These are phyloP conservation scores for Cryptomeria japonica DNA, from an alignment of 75 land plant species.

Conservation along the genomic window DNA sequence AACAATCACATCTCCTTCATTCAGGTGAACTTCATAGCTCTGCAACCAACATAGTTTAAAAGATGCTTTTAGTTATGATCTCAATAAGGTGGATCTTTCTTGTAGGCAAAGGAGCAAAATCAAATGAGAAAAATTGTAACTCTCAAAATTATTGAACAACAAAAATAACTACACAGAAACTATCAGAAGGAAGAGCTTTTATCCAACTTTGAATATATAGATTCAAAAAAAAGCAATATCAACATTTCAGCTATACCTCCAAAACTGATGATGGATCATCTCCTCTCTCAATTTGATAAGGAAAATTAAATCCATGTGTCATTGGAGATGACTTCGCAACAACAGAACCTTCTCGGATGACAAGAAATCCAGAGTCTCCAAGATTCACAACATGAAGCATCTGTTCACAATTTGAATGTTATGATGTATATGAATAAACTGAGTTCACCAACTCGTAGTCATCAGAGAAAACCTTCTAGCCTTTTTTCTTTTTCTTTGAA, in stretches of 20 bases:
- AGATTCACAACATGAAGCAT: constrained; percentile 75
- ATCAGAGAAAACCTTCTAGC: neutral
- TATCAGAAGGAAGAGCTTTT: neutral
- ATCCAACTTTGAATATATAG: neutral
- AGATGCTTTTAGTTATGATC: neutral
- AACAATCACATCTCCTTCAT: constrained; percentile 80
- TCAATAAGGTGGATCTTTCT: neutral
- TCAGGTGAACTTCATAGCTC: constrained; percentile 55
- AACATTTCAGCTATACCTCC: constrained; percentile 44
- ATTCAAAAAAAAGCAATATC: neutral
- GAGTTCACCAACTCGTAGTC: neutral
- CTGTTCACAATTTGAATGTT: constrained; percentile 33
- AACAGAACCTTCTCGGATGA: constrained; percentile 66
- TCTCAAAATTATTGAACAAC: neutral
- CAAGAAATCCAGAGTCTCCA: constrained; percentile 86
- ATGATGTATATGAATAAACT: neutral
- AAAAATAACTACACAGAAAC: neutral
- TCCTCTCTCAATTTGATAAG: constrained; percentile 66
- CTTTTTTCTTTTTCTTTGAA: neutral
- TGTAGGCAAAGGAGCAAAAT: neutral
- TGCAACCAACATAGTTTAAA: constrained; percentile 25
- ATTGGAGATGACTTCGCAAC: constrained; percentile 72
- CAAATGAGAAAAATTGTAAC: neutral
- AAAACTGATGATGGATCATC: constrained; percentile 65
- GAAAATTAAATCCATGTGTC: constrained; percentile 84